These are phyloP conservation scores for Dalbergia cochinchinensis DNA, from an alignment of 306 rosid genomes.

Conservation along the genomic window DNA sequence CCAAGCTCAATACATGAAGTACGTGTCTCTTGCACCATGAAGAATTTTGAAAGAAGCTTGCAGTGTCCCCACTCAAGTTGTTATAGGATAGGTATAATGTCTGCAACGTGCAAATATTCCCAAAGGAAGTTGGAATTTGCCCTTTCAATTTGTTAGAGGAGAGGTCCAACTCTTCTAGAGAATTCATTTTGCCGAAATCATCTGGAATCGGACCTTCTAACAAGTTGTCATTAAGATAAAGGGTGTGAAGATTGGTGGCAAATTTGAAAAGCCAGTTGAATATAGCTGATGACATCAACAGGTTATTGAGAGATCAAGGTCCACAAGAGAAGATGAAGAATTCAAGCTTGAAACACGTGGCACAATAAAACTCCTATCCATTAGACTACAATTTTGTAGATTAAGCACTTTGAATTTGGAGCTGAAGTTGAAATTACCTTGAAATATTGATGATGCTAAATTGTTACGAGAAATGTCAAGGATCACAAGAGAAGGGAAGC, in stretches of 20 bases:
- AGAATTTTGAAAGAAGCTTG: neutral
- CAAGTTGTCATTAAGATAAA: accelerated
- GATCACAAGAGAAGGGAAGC: slow-evolving; percentile 15
- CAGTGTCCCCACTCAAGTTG: slow-evolving; percentile 25
- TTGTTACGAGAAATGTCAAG: slow-evolving; percentile 7
- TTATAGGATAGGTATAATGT: accelerated
- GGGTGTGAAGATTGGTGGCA: slow-evolving; percentile 20
- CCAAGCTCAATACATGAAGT: neutral
- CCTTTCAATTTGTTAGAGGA: neutral
- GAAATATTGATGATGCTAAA: slow-evolving; percentile 7
- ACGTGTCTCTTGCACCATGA: neutral
- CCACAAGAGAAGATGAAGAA: neutral
- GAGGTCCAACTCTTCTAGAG: neutral
- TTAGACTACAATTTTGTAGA: neutral
- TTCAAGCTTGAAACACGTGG: neutral
- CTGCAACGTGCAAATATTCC: slow-evolving; percentile 25
- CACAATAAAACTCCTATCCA: neutral
- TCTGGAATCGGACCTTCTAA: slow-evolving; percentile 36
- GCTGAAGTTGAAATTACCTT: neutral
- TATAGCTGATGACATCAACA: slow-evolving; percentile 1
- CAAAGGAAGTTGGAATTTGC: neutral
- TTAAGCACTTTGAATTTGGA: neutral
- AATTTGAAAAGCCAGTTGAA: slow-evolving; percentile 7
- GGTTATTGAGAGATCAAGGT: neutral
- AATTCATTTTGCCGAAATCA: slow-evolving; percentile 27